Evolutionary conservation across 2,329 filamentous ascomycete genomes (phyloP).

Genomic region (Cryphonectria carpinicola): DNA sequence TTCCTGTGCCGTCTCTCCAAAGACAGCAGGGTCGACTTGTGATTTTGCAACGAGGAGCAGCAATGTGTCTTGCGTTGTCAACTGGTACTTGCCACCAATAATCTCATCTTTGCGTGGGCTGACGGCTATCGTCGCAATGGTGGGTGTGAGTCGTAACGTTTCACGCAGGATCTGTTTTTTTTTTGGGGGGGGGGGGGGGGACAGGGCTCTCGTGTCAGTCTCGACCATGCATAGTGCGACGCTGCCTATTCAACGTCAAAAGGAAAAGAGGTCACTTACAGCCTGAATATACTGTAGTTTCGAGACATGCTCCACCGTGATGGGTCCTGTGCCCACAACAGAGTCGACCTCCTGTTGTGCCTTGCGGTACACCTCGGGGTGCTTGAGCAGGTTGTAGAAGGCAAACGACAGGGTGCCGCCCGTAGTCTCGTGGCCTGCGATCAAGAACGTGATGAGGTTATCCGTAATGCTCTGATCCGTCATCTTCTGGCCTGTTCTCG

Average conservation of each 20-base stretch:
- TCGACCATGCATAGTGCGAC: background rate
- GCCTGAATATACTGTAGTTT: constrained; percentile 70
- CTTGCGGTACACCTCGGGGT: constrained; percentile 61
- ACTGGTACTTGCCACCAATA: constrained; percentile 63
- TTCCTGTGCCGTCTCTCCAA: constrained; percentile 64
- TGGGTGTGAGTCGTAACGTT: constrained; percentile 64
- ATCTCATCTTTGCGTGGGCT: constrained; percentile 55
- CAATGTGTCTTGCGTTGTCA: constrained; percentile 57
- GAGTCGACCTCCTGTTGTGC: constrained; percentile 70
- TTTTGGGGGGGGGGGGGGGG: no score
- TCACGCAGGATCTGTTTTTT: constrained; percentile 59
- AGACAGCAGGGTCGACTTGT: constrained; percentile 67
- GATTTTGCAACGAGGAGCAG: constrained; percentile 54
- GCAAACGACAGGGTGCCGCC: constrained; percentile 68
- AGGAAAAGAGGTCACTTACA: constrained; percentile 33
- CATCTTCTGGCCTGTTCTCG: constrained; percentile 68
- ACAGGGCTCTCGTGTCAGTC: constrained; percentile 13
- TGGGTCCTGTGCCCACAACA: constrained; percentile 61
- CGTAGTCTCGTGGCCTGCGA: constrained; percentile 74
- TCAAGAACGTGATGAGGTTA: constrained; percentile 75
- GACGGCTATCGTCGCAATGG: constrained; percentile 62
- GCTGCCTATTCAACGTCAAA: background rate
- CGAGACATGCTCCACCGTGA: constrained; percentile 64
- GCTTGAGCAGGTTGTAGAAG: constrained; percentile 67
- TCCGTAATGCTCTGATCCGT: constrained; percentile 65